Evolutionary conservation across 139 green algal genomes (phyloP), one percentile per base, ranked within the genome.

Genomic region (Asterochloris sp.): DNA sequence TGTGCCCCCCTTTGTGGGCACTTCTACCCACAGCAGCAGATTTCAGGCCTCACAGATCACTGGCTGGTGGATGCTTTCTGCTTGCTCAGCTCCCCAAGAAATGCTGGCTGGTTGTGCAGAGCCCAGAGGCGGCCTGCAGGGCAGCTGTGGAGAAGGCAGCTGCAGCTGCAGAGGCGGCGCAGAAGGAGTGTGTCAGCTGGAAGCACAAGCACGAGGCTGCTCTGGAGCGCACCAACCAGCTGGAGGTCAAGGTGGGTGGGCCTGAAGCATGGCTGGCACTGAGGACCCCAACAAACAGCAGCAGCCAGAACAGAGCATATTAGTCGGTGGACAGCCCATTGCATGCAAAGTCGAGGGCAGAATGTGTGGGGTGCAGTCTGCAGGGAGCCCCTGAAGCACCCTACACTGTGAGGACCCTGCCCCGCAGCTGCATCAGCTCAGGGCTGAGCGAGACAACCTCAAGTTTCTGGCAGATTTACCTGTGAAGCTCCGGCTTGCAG

Each of bases 401-500:
- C 13, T 12, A 62, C 28, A 13, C 15, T 62, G 14, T 63, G 15
- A 26, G 66, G 21, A 4, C 21, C 19, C 66, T 71, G 15, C 64
- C 64, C 14, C 15, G 66, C 66, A 80, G 60, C 60, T 62, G 68
- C 67, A 80, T 60, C n/a, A 68, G 60, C 68, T 24, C 76, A 80
- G 68, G 54, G 68, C 54, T 68, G 76, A 80, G 24, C 23, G 23
- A 54, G 76, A 80, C 11, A 69, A 69, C 9, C 14, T 79, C n/a
- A n/a, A n/a, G n/a, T n/a, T n/a, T 54, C 38, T 54, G 38, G 38
- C 38, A 54, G 4, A 54, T 6, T 54, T 6, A 54, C 38, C 38
- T 54, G 17, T 71, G 19, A 71, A 71, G 21, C 19, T 71, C 38
- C 6, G 38, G 6, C 66, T 71, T 84, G 23, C 86, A 94, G 90